These are phyloP conservation scores for Jatropha multifida DNA, from an alignment of 441 rosid genomes.

Conservation along the genomic window DNA sequence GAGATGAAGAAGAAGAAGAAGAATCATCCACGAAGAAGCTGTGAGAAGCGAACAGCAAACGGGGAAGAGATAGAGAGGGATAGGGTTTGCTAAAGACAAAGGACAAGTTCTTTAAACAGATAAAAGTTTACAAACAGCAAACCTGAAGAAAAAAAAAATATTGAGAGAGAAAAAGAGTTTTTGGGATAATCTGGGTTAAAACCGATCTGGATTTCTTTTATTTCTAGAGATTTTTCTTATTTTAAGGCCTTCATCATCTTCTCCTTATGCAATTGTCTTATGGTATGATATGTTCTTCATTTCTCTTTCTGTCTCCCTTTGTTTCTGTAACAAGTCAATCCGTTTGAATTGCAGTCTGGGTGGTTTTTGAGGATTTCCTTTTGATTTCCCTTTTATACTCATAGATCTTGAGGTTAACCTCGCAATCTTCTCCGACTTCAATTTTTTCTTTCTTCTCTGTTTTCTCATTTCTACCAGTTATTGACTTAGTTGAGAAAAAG, in stretches of 20 bases:
- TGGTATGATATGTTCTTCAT: constrained; percentile 22
- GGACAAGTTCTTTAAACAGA: not conserved
- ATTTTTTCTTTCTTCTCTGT: not conserved
- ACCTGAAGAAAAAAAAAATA: not conserved
- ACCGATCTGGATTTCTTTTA: constrained; percentile 19
- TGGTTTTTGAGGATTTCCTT: constrained; percentile 3
- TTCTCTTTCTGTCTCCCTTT: constrained; percentile 10
- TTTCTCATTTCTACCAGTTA: constrained; percentile 8
- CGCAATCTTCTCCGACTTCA: constrained; percentile 15
- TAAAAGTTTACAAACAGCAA: not conserved
- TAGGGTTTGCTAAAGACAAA: not conserved
- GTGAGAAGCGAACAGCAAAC: not conserved
- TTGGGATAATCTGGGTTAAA: constrained; percentile 8
- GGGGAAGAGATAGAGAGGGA: not conserved
- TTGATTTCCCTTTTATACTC: constrained; percentile 14
- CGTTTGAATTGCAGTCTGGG: constrained; percentile 18
- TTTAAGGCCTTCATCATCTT: not conserved
- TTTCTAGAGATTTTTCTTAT: constrained; percentile 6
- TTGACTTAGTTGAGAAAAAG: not conserved
- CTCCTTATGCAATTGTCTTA: constrained; percentile 23
- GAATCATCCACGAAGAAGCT: not conserved
- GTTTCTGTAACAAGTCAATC: not conserved
- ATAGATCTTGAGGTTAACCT: constrained; percentile 31
- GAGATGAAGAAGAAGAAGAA: constrained; percentile 9
- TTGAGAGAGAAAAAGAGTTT: not conserved